Percentiles rank a stretch among this genome's conserved stretches.
These are phyloP conservation scores for Globisporangium nagaii DNA, from an alignment of 352 stramenopile genomes.

Conservation along the genomic window DNA sequence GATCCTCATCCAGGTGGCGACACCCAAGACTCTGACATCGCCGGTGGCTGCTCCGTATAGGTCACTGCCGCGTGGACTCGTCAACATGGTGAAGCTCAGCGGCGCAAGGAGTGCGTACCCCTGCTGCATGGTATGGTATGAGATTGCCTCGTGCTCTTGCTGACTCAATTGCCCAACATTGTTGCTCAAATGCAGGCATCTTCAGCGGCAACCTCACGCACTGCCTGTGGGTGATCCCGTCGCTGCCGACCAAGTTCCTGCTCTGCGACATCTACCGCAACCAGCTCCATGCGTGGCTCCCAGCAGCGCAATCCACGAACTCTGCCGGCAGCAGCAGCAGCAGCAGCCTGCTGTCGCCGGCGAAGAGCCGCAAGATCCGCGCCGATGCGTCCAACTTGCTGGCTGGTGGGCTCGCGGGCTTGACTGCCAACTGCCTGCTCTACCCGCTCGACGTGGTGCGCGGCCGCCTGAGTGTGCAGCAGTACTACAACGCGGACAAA, in stretches of 20 bases:
- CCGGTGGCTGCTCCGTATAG: constrained; percentile 29
- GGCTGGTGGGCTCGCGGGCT: constrained; percentile 52
- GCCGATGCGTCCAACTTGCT: constrained; percentile 54
- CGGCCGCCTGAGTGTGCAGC: constrained; percentile 63
- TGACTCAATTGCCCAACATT: not conserved
- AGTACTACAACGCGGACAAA: constrained; percentile 40
- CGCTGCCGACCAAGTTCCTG: constrained; percentile 74
- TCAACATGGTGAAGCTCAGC: constrained; percentile 67
- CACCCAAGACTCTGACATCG: constrained; percentile 15
- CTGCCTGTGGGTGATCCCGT: constrained; percentile 79
- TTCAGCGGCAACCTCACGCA: constrained; percentile 80
- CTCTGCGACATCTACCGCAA: constrained; percentile 66
- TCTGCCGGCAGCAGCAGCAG: not conserved
- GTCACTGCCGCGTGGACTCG: constrained; percentile 39
- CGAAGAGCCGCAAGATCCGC: constrained; percentile 14
- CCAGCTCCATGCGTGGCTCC: constrained; percentile 30
- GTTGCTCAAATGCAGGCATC: constrained; percentile 25
- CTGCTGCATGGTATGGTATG: not conserved
- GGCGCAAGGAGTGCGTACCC: constrained; percentile 43
- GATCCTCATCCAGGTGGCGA: constrained; percentile 68
- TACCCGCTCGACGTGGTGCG: constrained; percentile 80
- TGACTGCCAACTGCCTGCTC: constrained; percentile 64
- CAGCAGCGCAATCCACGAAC: not conserved
- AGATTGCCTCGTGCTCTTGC: not conserved
- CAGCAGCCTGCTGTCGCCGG: not conserved